These are phyloP conservation scores for Leccinum arenicola DNA, from an alignment of 768 basidiomycete genomes.

Conservation along the genomic window DNA sequence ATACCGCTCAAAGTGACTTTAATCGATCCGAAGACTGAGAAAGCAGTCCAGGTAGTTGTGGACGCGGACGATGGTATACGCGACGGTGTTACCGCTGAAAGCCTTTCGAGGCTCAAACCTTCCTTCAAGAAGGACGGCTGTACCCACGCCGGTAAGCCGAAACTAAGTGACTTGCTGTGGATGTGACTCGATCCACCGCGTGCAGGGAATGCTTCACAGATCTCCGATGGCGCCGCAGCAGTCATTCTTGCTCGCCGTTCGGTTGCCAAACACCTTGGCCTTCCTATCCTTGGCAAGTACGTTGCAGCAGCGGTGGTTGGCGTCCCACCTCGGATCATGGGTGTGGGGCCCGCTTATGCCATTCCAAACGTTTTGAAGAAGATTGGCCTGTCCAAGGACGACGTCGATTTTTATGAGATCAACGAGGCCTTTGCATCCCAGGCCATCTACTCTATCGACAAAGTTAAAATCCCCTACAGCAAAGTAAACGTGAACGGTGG, in stretches of 20 bases:
- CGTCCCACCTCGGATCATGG: constrained; percentile 87
- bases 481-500: constrained; percentile 90
- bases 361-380: constrained; percentile 73
- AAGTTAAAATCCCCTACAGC: constrained; percentile 64
- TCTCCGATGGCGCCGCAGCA: constrained; percentile 91
- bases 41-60: constrained; percentile 64
- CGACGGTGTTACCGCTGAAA: constrained; percentile 78
- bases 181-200: constrained; percentile 2
- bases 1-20: constrained; percentile 72
- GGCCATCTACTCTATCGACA: constrained; percentile 70
- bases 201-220: constrained; percentile 78
- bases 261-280: constrained; percentile 74
- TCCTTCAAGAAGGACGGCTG: constrained; percentile 73
- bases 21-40: constrained; percentile 71
- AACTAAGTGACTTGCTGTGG: background rate
- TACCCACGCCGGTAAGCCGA: constrained; percentile 64
- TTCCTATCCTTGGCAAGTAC: constrained; percentile 88
- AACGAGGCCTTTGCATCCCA: constrained; percentile 90
- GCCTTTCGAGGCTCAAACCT: constrained; percentile 79
- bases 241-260: constrained; percentile 81
- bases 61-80: constrained; percentile 84
- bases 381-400: constrained; percentile 60
- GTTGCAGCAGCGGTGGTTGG: constrained; percentile 68
- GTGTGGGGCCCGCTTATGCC: constrained; percentile 87
- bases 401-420: constrained; percentile 90